Conservation (phyloP, 768 basidiomycete genomes). For the Erythrobasidium yunnanense region DNA sequence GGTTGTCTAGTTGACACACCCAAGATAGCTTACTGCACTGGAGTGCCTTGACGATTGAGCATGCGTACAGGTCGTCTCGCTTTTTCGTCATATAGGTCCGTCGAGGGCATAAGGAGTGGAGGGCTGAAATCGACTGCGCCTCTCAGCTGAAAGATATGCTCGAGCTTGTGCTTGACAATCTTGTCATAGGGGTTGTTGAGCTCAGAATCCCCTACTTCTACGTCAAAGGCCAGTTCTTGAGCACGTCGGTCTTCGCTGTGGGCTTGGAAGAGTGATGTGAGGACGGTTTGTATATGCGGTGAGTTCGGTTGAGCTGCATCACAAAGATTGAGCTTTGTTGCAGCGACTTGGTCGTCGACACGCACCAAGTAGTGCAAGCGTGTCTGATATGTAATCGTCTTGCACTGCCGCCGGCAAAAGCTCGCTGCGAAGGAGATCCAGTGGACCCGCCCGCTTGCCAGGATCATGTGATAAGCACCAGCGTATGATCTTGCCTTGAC, state of each 20-base stretch:
- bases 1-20: not conserved
- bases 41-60: conserved; percentile 33
- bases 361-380: conserved; percentile 31
- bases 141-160: conserved; percentile 32
- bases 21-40: conserved; percentile 25
- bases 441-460: conserved; percentile 35
- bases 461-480: conserved; percentile 37
- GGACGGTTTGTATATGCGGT: conserved; percentile 10
- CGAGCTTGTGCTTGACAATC: conserved; percentile 35
- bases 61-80: conserved; percentile 34
- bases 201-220: conserved; percentile 17
- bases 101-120: conserved; percentile 35
- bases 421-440: conserved; percentile 35
- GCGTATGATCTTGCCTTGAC: conserved; percentile 38
- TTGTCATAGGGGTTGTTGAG: conserved; percentile 34
- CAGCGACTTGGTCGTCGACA: not conserved
- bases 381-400: conserved; percentile 37
- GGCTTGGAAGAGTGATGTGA: conserved; percentile 16
- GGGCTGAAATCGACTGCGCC: conserved; percentile 35
- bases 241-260: not conserved
- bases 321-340: not conserved
- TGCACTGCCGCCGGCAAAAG: conserved; percentile 34
- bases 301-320: conserved; percentile 23
- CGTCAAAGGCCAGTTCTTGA: conserved; percentile 23
- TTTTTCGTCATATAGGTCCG: conserved; percentile 32